Evolutionary conservation across 108 stramenopile species (phyloP).

Genomic region (Nitzschia sp.): DNA sequence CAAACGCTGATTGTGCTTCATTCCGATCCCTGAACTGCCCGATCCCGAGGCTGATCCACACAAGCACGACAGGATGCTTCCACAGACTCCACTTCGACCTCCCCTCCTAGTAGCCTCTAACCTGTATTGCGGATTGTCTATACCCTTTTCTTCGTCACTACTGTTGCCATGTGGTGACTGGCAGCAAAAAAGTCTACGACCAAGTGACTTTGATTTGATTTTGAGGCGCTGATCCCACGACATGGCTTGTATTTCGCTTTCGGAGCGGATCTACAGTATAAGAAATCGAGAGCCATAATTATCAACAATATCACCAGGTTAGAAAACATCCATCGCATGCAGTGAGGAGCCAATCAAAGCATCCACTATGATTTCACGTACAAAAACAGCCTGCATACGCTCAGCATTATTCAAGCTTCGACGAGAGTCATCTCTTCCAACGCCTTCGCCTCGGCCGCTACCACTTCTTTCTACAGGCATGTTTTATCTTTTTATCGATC

Average conservation of each 20-base stretch:
- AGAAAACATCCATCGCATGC: too few species aligned
- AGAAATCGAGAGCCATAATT: too few species aligned
- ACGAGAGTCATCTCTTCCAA: too few species aligned
- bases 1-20: conserved; percentile 41
- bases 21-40: neutral
- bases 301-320: too few species aligned
- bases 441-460: too few species aligned
- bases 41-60: neutral
- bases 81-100: neutral
- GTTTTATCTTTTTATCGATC: too few species aligned
- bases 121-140: conserved; percentile 26
- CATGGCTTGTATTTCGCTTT: conserved; percentile 13
- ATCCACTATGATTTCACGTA: too few species aligned
- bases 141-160: neutral
- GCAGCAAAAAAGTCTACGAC: conserved; percentile 1
- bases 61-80: neutral
- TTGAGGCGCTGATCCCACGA: neutral
- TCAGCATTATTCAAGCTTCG: too few species aligned
- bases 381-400: too few species aligned
- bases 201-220: neutral
- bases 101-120: conserved; percentile 18
- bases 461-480: too few species aligned
- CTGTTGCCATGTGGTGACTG: neutral
- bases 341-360: too few species aligned
- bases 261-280: conserved; percentile 3